Base-by-base conservation (phyloP, 129 eudicot genomes). In the Gnaphalium uliginosum region DNA sequence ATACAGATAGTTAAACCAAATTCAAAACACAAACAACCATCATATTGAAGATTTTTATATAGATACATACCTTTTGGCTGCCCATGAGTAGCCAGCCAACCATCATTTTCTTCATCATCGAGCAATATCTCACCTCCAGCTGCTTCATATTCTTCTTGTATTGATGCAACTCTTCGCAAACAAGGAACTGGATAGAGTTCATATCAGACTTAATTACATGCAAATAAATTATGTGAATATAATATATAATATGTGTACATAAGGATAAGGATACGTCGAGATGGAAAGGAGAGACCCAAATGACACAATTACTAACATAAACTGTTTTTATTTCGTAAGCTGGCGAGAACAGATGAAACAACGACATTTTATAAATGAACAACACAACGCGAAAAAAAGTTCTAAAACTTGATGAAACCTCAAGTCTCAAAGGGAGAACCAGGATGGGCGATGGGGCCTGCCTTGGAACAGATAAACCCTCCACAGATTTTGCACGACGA, bases 1-100 rank as follows among this genome's bases (percentile, higher is more conserved):
- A 48, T 2, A 69, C 72, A 80, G 74, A 79, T 26, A 65, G 74
- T 37, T 41, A n/a, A 65, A 80, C 32, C 23, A 73, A 63, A 41
- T 61, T 59, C 65, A 80, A 33, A 18, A 41, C 9, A 68, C 0
- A 43, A 35, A n/a, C 25, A 51, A 79, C 73, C 27, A 25, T 21
- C 1, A 66, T 41, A 68, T 25, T 39, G 6, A 19, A 62, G 58
- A 24, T 64, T 14, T 71, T 57, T 56, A 72, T 30, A 33, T 59
- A 68, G 30, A 2, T 19, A 46, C 41, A 71, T 68, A 93, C 98
- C 98, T 88, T 88, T 93, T 66, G 98, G 97, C 56, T 88, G 84
- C 50, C 98, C 98, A 80, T 93, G 98, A 72, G 98, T 93, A 58
- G 98, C 98, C 77, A 93, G 79, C 98, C 98, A 93, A 66, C 98